Percentiles rank a stretch among this genome's conserved stretches.
Evolutionary conservation across 139 green algal genomes (phyloP).

Genomic region (Coelastrella sp.): DNA sequence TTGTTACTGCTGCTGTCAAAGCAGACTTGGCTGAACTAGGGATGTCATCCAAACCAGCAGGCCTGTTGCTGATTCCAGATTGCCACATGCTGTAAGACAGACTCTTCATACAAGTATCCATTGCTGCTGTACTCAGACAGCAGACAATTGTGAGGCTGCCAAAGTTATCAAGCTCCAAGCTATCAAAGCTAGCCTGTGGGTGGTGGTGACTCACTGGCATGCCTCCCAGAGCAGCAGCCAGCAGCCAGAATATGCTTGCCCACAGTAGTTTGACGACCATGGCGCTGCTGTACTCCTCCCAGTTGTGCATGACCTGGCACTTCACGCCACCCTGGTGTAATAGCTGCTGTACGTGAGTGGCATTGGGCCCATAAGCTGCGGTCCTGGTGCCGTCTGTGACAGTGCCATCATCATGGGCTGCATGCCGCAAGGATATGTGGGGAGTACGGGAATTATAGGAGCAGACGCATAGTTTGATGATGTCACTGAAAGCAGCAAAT

Average conservation of each 20-base stretch:
- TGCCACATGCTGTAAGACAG: too few species aligned
- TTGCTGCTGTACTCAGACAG: too few species aligned
- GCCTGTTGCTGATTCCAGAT: too few species aligned
- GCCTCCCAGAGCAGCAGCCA: constrained; percentile 57
- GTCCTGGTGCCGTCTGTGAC: constrained; percentile 52
- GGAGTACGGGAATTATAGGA: neutral
- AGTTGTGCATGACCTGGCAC: constrained; percentile 28
- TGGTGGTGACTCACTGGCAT: constrained; percentile 19
- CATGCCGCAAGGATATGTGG: neutral
- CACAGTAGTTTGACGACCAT: constrained; percentile 65
- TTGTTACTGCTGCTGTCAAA: too few species aligned
- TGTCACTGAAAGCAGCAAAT: too few species aligned
- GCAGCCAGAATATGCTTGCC: constrained; percentile 65
- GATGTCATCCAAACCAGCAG: too few species aligned
- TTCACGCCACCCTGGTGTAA: constrained; percentile 43
- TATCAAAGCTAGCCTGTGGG: too few species aligned
- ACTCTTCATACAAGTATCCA: too few species aligned
- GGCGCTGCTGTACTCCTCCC: neutral
- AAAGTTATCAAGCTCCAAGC: too few species aligned
- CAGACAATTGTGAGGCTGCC: too few species aligned
- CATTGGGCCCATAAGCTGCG: constrained; percentile 6
- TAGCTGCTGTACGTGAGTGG: constrained; percentile 12
- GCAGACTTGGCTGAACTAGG: too few species aligned
- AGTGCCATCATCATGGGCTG: constrained; percentile 48
- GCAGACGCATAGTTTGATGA: too few species aligned